A percentile compares a stretch with the other conserved stretches of the same genome.
These are phyloP conservation scores for Lipomyces yamanashiensis DNA, from an alignment of 805 yeast species.

Conservation along the genomic window DNA sequence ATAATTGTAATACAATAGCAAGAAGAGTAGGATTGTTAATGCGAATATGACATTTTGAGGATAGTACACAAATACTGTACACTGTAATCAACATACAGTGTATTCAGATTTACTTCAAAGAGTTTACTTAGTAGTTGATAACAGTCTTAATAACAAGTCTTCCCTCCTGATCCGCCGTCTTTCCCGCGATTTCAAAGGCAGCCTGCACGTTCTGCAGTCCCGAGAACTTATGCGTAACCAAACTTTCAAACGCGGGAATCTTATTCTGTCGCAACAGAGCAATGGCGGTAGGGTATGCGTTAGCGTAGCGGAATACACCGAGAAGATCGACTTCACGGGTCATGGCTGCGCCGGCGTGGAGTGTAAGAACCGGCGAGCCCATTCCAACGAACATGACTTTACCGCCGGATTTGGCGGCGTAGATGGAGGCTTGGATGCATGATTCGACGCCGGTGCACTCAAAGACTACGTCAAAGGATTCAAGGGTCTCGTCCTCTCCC, in stretches of 20 bases:
- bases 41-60: no score
- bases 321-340: constrained; percentile 44
- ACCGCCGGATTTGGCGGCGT: constrained; percentile 42
- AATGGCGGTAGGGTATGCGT: constrained; percentile 42
- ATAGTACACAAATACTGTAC: no score
- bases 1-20: no score
- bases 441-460: constrained; percentile 63
- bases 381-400: constrained; percentile 42
- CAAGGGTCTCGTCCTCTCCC: constrained; percentile 25
- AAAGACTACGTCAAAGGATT: constrained; percentile 40
- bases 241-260: constrained; percentile 39
- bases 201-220: constrained; percentile 41
- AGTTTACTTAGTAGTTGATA: constrained; percentile 3
- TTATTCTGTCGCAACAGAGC: constrained; percentile 35
- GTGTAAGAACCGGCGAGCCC: constrained; percentile 44
- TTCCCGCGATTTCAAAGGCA: constrained; percentile 44
- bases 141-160: constrained; percentile 42
- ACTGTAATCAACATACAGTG: not conserved
- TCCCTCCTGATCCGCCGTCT: constrained; percentile 42
- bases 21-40: no score
- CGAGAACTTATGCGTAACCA: constrained; percentile 42
- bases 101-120: not conserved
- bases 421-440: constrained; percentile 54
- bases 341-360: constrained; percentile 43
- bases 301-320: constrained; percentile 45